Evolutionary conservation across 441 rosid genomes (phyloP), one percentile per base, ranked within the genome.

Genomic region (Erysimum cheiri): DNA sequence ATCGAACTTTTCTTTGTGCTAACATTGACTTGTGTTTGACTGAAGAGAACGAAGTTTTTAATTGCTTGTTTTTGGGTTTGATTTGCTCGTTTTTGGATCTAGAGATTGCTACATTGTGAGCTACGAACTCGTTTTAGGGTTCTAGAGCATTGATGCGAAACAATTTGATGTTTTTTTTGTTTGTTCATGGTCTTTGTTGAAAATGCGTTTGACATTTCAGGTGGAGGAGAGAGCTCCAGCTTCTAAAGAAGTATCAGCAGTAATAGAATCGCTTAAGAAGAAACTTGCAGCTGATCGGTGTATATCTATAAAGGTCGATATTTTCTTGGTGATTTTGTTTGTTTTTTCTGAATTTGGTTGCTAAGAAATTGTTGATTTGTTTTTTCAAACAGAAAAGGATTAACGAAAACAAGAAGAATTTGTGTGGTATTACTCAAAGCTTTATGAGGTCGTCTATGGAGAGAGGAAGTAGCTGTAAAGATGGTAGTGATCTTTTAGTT

Each of bases 241-340:
- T 71, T 44, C 29, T 40, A 80, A 83, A 82, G 92, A 88, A 69
- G 72, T 90, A 60, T 67, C 74, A 33, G 80, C 59, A 11, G 87
- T 87, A 26, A 88, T 95, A 48, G 96, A 92, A 60, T 79, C 84
- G 37, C 72, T 85, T 41, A 92, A 92, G 80, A 83, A 80, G 82
- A 83, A 89, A 79, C 85, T 91, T 69, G 86, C 83, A 14, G 92
- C 82, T 44, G 87, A 88, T 73, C 81, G 92, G 8, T 80, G 84
- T 71, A 61, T 87, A 81, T 81, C 62, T 37, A 75, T 92, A 58
- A 83, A 84, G 98, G 99, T 95, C 66, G 19, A 17, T 70, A 50
- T 13, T 57, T 41, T 35, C 1, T 33, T 58, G 41, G 22, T 36
- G 59, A 14, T 48, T 8, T 60, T 61, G 36, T 31, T 31, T 7